These are phyloP conservation scores for barrel medic (Medicago truncatula) DNA, from an alignment of 306 rosid species.

Conservation along the genomic window MtrunA17r5.0-ANR NC_053049.1:44465501-44466000, in stretches of 20 bases:
- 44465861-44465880: too few relatives aligned
- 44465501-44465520: conserved; percentile 36
- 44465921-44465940: too few relatives aligned
- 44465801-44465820: not conserved
- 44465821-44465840: not conserved
- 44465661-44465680: not conserved
- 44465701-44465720: not conserved
- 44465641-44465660: not conserved
- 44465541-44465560: conserved; percentile 34
- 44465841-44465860: not conserved
- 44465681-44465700: not conserved
- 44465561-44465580: conserved; percentile 41
- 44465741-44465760: not conserved
- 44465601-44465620: not conserved
- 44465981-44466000: too few relatives aligned
- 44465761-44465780: not conserved
- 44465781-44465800: not conserved
- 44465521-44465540: conserved; percentile 35
- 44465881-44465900: not conserved
- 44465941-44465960: too few relatives aligned
- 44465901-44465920: too few relatives aligned
- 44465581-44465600: not conserved
- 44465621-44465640: not conserved
- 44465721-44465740: not conserved
- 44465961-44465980: too few relatives aligned